Percentiles rank a stretch among this genome's conserved stretches.
Conservation (phyloP, 768 basidiomycete genomes). For the Leccinum arenicola region DNA sequence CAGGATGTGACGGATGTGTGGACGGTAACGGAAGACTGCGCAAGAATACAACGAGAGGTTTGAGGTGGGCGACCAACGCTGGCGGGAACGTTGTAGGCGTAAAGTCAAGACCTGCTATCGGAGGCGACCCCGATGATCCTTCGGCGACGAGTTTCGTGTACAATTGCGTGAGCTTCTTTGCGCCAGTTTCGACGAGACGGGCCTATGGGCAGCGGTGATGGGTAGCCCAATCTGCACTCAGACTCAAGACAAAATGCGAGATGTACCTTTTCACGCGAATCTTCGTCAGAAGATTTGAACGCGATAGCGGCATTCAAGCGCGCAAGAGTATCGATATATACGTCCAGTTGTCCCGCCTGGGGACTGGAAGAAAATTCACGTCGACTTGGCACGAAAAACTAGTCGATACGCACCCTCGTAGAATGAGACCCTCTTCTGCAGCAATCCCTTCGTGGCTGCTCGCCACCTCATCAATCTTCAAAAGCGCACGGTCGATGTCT, state of each 20-base stretch:
- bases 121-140: constrained; percentile 74
- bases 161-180: constrained; percentile 76
- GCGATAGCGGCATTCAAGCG: constrained; percentile 77
- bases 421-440: constrained; percentile 73
- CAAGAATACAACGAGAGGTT: constrained; percentile 65
- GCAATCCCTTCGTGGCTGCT: constrained; percentile 73
- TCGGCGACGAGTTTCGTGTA: constrained; percentile 90
- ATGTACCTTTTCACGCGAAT: constrained; percentile 52
- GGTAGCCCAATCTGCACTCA: neutral
- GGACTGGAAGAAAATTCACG: constrained; percentile 44
- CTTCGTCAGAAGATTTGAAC: constrained; percentile 62
- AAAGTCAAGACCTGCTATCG: constrained; percentile 56
- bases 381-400: constrained; percentile 3
- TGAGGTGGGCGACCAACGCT: constrained; percentile 48
- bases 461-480: constrained; percentile 77
- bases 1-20: constrained; percentile 82
- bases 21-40: constrained; percentile 72
- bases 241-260: neutral
- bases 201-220: constrained; percentile 35
- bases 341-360: constrained; percentile 59
- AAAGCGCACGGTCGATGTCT: constrained; percentile 81
- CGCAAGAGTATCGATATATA: constrained; percentile 71
- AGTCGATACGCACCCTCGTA: constrained; percentile 56
- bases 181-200: constrained; percentile 78
- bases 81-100: constrained; percentile 53